phyloP scores from a whole-genome alignment of 148 eudicot genomes.

The Mesembryanthemum crystallinum region DNA sequence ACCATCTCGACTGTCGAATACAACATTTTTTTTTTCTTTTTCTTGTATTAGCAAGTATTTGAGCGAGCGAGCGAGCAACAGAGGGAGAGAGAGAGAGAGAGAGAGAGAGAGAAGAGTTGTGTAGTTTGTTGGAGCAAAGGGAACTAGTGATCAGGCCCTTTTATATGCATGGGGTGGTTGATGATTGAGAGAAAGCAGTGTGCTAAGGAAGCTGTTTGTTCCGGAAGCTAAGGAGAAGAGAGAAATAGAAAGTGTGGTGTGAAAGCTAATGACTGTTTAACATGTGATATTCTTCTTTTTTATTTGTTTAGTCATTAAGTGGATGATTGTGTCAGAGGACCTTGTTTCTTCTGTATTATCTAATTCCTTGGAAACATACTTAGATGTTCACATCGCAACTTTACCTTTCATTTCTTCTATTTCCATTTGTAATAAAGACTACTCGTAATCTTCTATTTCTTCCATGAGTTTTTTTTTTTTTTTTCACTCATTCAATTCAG shows the following conservation, averaged over 20 bases:
- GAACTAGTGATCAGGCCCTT: background rate
- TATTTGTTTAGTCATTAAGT: slow-evolving; percentile 9
- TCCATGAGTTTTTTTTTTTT: too few relatives aligned
- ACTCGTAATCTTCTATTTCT: too few relatives aligned
- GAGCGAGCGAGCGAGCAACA: background rate
- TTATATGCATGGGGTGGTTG: slow-evolving; percentile 5
- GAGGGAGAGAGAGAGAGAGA: background rate
- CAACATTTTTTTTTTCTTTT: slow-evolving; percentile 30
- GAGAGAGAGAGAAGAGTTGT: background rate
- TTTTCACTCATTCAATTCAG: too few relatives aligned
- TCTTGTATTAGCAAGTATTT: background rate
- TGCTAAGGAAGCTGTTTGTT: slow-evolving; percentile 29
- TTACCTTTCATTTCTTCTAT: background rate
- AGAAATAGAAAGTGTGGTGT: slow-evolving; percentile 11
- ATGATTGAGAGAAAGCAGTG: slow-evolving; percentile 2
- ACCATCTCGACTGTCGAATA: slow-evolving; percentile 41
- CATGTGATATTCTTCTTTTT: slow-evolving; percentile 12
- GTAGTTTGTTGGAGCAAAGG: background rate
- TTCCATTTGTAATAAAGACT: too few relatives aligned
- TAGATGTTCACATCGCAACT: slow-evolving; percentile 7
- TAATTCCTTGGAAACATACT: background rate
- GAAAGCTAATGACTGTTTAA: slow-evolving; percentile 20
- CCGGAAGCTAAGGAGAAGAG: slow-evolving; percentile 21
- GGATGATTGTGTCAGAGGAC: slow-evolving; percentile 3
- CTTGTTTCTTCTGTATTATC: background rate